Evolutionary conservation across 192 early-diverging fungal species (phyloP).

Genomic region (Rhizoclosmatium sp.): DNA sequence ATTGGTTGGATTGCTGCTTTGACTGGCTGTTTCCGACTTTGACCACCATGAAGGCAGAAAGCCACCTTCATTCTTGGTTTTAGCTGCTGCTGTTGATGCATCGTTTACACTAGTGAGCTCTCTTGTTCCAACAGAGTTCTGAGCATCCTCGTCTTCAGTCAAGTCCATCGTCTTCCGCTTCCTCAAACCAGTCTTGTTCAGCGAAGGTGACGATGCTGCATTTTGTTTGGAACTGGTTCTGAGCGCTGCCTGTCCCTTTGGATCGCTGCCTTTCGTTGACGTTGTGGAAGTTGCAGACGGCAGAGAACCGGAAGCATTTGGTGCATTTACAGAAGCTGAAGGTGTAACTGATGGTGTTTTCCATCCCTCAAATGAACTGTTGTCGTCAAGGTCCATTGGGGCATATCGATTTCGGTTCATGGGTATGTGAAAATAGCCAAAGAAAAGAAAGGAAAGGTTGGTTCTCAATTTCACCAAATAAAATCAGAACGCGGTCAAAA

Average conservation of each 20-base stretch:
- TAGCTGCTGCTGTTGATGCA: background rate
- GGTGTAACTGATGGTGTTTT: background rate
- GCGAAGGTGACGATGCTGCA: too few relatives aligned
- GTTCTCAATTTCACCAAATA: too few relatives aligned
- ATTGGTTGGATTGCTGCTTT: background rate
- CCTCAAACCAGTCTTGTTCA: too few relatives aligned
- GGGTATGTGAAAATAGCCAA: background rate
- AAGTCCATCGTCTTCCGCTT: too few relatives aligned
- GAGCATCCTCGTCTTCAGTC: background rate
- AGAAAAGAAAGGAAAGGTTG: background rate
- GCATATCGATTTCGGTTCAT: slow-evolving; percentile 26
- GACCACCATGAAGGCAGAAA: background rate
- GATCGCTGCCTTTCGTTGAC: too few relatives aligned
- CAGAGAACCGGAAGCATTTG: too few relatives aligned
- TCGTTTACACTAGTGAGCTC: background rate
- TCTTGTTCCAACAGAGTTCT: background rate
- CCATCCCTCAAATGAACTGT: slow-evolving; percentile 19
- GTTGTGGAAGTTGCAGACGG: too few relatives aligned
- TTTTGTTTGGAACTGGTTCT: too few relatives aligned
- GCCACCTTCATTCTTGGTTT: background rate
- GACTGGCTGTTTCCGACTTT: background rate
- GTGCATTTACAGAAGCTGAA: too few relatives aligned
- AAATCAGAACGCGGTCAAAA: too few relatives aligned
- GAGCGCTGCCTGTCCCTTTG: too few relatives aligned
- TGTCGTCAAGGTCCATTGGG: slow-evolving; percentile 35